A percentile compares a stretch with the other conserved stretches of the same genome.
Conservation (phyloP, 208 protist genomes). For the Porcisia hertigi region DNA sequence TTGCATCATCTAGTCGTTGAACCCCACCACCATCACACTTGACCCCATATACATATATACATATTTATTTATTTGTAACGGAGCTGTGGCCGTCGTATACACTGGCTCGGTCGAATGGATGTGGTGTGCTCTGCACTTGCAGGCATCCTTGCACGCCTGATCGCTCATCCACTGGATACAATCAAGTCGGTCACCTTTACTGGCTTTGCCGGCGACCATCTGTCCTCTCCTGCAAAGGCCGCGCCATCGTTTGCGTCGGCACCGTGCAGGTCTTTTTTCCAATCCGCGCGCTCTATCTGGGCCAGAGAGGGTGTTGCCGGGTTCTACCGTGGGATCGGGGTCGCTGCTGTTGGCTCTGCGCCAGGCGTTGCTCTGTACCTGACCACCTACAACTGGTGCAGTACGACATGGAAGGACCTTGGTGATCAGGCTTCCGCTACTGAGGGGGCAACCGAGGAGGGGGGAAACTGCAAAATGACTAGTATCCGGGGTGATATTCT, state of each 20-base stretch:
- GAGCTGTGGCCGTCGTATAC: neutral
- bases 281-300: slow-evolving; percentile 42
- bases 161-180: slow-evolving; percentile 86
- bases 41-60: too few species aligned
- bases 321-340: slow-evolving; percentile 85
- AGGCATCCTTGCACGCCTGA: slow-evolving; percentile 54
- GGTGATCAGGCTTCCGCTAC: slow-evolving; percentile 3
- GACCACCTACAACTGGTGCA: slow-evolving; percentile 62
- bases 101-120: slow-evolving; percentile 35
- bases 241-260: too few species aligned
- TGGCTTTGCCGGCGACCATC: slow-evolving; percentile 48
- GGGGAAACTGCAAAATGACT: neutral
- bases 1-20: neutral
- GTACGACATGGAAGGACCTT: slow-evolving; percentile 20
- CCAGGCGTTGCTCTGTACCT: slow-evolving; percentile 84
- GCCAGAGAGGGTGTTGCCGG: slow-evolving; percentile 54
- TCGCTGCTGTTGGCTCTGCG: slow-evolving; percentile 68
- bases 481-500: neutral
- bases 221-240: neutral
- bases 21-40: neutral
- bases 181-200: slow-evolving; percentile 84
- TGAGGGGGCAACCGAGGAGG: neutral
- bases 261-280: slow-evolving; percentile 18
- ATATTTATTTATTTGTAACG: neutral
- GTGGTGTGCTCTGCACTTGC: slow-evolving; percentile 57